Base-by-base conservation (phyloP, 345 rosid genomes). In the Noccaea caerulescens region DNA sequence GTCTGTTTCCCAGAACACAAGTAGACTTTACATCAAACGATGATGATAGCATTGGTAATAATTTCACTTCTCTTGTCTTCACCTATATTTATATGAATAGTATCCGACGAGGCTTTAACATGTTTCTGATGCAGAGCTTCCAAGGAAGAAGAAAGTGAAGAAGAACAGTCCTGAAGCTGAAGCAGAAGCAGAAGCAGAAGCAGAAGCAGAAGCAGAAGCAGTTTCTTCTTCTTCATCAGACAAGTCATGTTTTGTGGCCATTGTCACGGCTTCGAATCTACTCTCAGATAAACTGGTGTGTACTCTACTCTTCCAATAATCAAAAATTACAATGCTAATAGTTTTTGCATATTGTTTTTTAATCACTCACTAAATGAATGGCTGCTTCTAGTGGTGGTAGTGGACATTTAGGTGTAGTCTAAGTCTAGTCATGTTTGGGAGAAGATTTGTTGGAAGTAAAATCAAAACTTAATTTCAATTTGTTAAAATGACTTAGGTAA, bases 231-330 rank as follows among this genome's bases (percentile, higher is more conserved):
- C 56, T 27, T 27, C 30, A 30, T 53, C 52, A 37, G 66, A 27
- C 10, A 2, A 5, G 32, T 58, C 73, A 23, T 58, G 39, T n/a
- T 58, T 58, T 37, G 6, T 39, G 13, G 57, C 66, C 11, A 11
- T 11, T 47, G 66, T 69, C 66, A 69, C 49, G 4, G 50, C 39
- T 47, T 69, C 50, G 1, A 49, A 30, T 46, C 58, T 58, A 2
- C 8, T 38, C 30, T 4, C 9, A 25, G 75, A 50, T 60, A 7
- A 33, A 27, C n/a, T 60, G 68, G 75, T 27, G 30, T 27, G 2
- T 27, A 27, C 30, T 27, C 30, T 27, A 27, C 30, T 27, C 30
- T 27, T 20, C 23, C 23, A 20, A 20, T 20, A 20, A 20, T 20
- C 1, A 20, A 20, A 20, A 20, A 20, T 20, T 1, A 20, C 23